Base-by-base conservation (phyloP, 176 grass and related monocot species). In the Poa pratensis region DNA sequence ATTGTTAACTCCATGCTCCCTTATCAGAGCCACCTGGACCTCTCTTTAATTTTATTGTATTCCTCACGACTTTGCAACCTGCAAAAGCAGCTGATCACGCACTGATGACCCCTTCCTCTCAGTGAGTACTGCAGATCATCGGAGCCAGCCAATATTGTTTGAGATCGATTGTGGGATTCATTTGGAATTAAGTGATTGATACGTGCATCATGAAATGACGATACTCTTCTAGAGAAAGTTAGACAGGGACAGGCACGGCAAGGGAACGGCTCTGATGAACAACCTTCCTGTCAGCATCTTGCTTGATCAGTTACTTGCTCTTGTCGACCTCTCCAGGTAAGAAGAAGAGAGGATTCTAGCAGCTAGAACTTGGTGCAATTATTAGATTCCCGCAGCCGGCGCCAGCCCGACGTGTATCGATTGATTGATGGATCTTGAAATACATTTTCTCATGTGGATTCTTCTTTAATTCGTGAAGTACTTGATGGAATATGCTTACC, bases 1-100 rank as follows among this genome's bases (percentile, higher is more conserved):
- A 60, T 76, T 55, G 55, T 77, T 49, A 35, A 60, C 77, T 60
- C 24, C 9, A 75, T 75, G 70, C 45, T 73, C 30, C 42, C 80
- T 88, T 83, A 88, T 88, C 80, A 83, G 11, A 63, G 76, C 37
- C 12, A n/a, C n/a, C n/a, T n/a, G n/a, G n/a, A n/a, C n/a, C n/a
- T n/a, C n/a, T n/a, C n/a, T n/a, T n/a, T n/a, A 28, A 18, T 73
- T 9, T 73, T 73, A 10, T 23, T 52, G 16, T 28, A 46, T 19
- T 79, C 46, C 7, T 64, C 50, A 6, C 7, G 16, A 9, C 46
- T 6, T 18, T 82, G 69, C 77, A 86, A 90, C 27, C 86, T 71
- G 88, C 88, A 82, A 75, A 76, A 53, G 46, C 63, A 32, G 70
- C 27, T 45, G 40, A 69, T 80, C 88, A 90, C 61, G 61, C 83